Percentiles rank a stretch among this genome's conserved stretches.
These are phyloP conservation scores for Russula foetens DNA, from an alignment of 768 basidiomycete species.

Conservation along the genomic window DNA sequence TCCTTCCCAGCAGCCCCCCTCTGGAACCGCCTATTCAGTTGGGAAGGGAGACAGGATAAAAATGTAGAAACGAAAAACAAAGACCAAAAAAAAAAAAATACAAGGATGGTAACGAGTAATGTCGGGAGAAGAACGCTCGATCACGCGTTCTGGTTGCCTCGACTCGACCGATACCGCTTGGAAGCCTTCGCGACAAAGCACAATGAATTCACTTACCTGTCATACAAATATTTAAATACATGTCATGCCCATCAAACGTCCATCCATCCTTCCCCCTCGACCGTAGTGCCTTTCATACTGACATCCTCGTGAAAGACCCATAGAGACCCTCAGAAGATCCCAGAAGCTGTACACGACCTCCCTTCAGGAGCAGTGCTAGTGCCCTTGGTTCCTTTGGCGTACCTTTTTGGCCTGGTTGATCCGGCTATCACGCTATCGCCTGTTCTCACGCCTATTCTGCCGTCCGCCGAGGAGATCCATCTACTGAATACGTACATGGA, in stretches of 20 bases:
- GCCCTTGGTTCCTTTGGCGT: no score
- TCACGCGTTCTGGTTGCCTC: constrained; percentile 7
- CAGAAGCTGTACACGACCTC: no score
- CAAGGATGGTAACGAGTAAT: neutral
- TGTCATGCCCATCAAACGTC: neutral
- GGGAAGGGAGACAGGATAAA: neutral
- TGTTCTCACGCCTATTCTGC: neutral
- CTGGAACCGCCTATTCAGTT: no score
- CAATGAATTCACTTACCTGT: neutral
- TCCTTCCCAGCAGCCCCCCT: no score
- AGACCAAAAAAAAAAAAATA: neutral
- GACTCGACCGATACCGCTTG: neutral
- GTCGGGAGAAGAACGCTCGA: constrained; percentile 14
- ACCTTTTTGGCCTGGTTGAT: neutral
- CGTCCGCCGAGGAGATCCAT: constrained; percentile 15
- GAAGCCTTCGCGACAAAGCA: neutral
- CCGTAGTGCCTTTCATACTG: neutral
- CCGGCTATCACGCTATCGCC: constrained; percentile 12
- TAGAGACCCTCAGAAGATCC: no score
- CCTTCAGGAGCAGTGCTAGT: no score
- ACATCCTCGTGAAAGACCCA: no score
- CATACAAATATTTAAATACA: neutral
- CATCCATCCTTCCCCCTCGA: no score
- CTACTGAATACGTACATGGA: constrained; percentile 3
- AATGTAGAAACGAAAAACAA: neutral